phyloP scores from a whole-genome alignment of 345 rosid species.

The Cardamine resedifolia region DNA sequence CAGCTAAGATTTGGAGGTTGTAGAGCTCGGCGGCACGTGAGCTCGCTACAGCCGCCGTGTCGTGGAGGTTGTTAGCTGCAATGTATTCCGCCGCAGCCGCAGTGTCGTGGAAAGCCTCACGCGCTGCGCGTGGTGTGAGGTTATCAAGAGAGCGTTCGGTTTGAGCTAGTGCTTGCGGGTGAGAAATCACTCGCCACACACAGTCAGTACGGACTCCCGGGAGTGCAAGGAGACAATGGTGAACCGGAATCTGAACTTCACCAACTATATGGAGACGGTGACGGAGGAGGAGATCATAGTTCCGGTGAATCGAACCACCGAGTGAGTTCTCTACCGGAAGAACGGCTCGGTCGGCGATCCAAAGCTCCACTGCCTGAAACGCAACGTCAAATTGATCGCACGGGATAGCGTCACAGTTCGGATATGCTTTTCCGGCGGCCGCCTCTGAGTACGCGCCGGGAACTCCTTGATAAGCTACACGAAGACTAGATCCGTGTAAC shows the following conservation, averaged over 20 bases:
- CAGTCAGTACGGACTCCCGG: conserved; percentile 72
- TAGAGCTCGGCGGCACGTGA: conserved; percentile 89
- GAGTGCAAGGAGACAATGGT: conserved; percentile 91
- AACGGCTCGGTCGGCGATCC: conserved; percentile 96
- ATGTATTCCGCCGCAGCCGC: conserved; percentile 93
- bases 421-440: conserved; percentile 95
- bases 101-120: conserved; percentile 92
- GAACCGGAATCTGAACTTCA: conserved; percentile 91
- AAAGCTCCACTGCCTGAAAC: conserved; percentile 92
- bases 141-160: conserved; percentile 74
- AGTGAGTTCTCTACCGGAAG: conserved; percentile 89
- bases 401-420: conserved; percentile 88
- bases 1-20: conserved; percentile 68
- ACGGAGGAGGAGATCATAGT: conserved; percentile 92
- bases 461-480: conserved; percentile 96
- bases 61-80: conserved; percentile 63
- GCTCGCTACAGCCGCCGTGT: conserved; percentile 91
- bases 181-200: conserved; percentile 80
- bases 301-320: conserved; percentile 92
- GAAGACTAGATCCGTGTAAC: conserved; percentile 75
- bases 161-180: conserved; percentile 92
- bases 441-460: conserved; percentile 98
- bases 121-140: conserved; percentile 67
- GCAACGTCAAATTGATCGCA: conserved; percentile 98
- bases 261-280: conserved; percentile 97